These are phyloP conservation scores for Paecilomyces sp. DNA, from an alignment of 2,329 filamentous ascomycete genomes.

Conservation along the genomic window DNA sequence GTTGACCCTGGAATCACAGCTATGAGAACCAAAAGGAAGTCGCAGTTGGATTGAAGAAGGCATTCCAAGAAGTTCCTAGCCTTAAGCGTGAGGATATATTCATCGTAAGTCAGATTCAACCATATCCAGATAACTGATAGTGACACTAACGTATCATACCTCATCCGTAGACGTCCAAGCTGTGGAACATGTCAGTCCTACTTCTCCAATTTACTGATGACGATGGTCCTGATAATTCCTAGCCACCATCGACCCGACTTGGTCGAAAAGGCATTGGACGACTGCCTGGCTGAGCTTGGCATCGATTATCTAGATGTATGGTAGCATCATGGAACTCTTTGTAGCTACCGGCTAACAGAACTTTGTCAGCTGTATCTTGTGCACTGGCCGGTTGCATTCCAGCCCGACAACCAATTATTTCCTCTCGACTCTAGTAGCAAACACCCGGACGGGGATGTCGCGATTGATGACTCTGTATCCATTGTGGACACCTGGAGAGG, in stretches of 20 bases:
- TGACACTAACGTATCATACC: background rate
- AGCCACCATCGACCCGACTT: slow-evolving; percentile 42
- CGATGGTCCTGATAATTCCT: slow-evolving; percentile 7
- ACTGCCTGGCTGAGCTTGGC: slow-evolving; percentile 44
- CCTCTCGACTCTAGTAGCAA: slow-evolving; percentile 34
- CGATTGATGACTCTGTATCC: slow-evolving; percentile 38
- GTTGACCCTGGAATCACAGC: slow-evolving; percentile 8
- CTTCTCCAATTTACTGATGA: no score
- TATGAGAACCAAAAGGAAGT: slow-evolving; percentile 34
- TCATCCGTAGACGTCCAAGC: slow-evolving; percentile 45
- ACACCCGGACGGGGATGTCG: slow-evolving; percentile 29
- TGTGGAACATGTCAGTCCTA: slow-evolving; percentile 46
- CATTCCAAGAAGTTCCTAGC: slow-evolving; percentile 29
- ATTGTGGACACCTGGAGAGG: slow-evolving; percentile 37
- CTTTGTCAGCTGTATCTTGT: slow-evolving; percentile 30
- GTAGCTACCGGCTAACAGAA: background rate
- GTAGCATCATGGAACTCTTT: no score
- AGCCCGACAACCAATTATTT: slow-evolving; percentile 37
- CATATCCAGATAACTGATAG: no score
- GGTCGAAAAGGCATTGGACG: slow-evolving; percentile 44
- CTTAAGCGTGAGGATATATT: slow-evolving; percentile 35
- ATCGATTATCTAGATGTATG: slow-evolving; percentile 48
- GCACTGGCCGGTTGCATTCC: slow-evolving; percentile 41
- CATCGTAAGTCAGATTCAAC: slow-evolving; percentile 20
- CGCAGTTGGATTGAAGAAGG: slow-evolving; percentile 25